Base-by-base conservation (phyloP, 75 land plant species). In the Picea sitchensis region DNA sequence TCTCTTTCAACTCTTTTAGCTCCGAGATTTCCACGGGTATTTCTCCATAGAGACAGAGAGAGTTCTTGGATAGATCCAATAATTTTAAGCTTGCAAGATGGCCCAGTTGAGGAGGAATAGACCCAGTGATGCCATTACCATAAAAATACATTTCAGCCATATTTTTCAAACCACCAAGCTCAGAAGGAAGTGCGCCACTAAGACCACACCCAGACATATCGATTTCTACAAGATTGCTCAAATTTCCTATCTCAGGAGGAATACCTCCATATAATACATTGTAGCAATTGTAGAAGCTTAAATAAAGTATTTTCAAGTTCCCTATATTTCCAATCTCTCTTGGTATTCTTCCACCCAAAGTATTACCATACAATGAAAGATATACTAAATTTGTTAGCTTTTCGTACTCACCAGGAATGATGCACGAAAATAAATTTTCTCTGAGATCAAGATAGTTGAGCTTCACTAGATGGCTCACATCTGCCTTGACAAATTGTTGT, bases 391-490 rank as follows among this genome's bases (percentile, higher is more conserved):
- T 81, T 1, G 15, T 34, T 61, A 94, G 31, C 2, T 38, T 61
- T 0, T 91, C 96, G 44, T 94, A 94, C 59, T 79, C 85, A 2
- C 58, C 14, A 5, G 96, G 96, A 72, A 94, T 92, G 58, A 51
- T 67, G 7, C 96, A 96, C 1, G 54, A 75, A 75, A 95, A 95
- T 83, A 75, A 95, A 62, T 92, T 95, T 32, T 93, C 98, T 7
- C 94, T 92, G 11, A 95, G 79, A 58, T 94, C 88, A 51, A 95
- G 77, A 59, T 93, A 77, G 77, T 65, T 81, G 79, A 95, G 85
- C 14, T 83, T 89, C 77, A 64, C 51, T 74, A 91, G 78, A 0
- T 32, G 41, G 64, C 69, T 17, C 51, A 94, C 20, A 11, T 88
- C 91, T 2, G 59, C 44, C 84, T 85, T 3, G 91, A 82, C 63